Conservation (phyloP, 768 basidiomycete genomes). For the Piloderma croceum region DNA sequence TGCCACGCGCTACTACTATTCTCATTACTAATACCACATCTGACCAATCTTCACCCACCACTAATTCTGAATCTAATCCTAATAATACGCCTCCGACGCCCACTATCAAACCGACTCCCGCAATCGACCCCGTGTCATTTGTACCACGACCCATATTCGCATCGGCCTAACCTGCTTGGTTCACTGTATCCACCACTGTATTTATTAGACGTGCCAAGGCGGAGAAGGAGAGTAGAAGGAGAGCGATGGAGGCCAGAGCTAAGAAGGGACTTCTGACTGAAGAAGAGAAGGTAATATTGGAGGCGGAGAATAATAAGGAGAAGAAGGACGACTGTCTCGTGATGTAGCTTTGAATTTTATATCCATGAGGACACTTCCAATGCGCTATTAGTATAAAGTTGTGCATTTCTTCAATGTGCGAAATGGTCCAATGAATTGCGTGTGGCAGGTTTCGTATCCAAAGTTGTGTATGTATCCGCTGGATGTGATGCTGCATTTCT, state of each 20-base stretch:
- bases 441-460: too few species aligned
- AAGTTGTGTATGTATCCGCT: too few species aligned
- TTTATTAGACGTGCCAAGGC: constrained; percentile 61
- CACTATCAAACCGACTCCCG: constrained; percentile 28
- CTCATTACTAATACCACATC: constrained; percentile 9
- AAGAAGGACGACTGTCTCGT: too few species aligned
- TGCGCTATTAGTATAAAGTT: too few species aligned
- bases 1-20: constrained; percentile 15
- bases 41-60: constrained; percentile 14
- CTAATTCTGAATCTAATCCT: constrained; percentile 17
- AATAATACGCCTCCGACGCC: constrained; percentile 25
- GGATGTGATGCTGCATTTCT: too few species aligned
- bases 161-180: constrained; percentile 45
- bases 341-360: too few species aligned
- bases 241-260: constrained; percentile 67
- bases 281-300: constrained; percentile 57
- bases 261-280: constrained; percentile 70
- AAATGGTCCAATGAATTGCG: too few species aligned
- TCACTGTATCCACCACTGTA: constrained; percentile 16
- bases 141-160: constrained; percentile 66
- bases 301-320: too few species aligned
- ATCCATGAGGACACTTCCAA: too few species aligned
- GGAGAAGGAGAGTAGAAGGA: constrained; percentile 64
- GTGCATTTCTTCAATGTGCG: too few species aligned
- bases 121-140: constrained; percentile 40